Conservation (phyloP, 1,139 yeast genomes). For the Magnusiomyces tetraspermus region DNA sequence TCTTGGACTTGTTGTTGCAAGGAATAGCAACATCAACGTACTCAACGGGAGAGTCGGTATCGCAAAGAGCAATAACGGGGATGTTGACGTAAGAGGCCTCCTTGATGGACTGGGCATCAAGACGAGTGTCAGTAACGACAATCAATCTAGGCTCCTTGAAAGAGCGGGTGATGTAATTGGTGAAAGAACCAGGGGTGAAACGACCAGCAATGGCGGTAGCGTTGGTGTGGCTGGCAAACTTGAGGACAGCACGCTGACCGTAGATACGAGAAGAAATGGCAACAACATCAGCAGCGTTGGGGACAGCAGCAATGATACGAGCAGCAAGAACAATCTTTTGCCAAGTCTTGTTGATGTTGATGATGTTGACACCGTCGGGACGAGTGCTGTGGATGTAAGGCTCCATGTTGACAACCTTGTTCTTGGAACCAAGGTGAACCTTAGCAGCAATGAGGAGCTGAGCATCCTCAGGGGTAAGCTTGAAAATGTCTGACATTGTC, state of each 20-base stretch:
- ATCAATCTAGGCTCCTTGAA: constrained; percentile 99
- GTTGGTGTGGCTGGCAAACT: constrained; percentile 99
- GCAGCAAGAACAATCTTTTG: constrained; percentile 99
- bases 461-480: constrained; percentile 91
- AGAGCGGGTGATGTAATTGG: constrained; percentile 99
- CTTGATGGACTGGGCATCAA: constrained; percentile 99
- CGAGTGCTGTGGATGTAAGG: constrained; percentile 99
- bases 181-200: constrained; percentile 99
- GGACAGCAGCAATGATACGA: constrained; percentile 98
- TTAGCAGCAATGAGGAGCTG: constrained; percentile 99
- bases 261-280: constrained; percentile 98
- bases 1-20: constrained; percentile 99
- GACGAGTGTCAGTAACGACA: constrained; percentile 99
- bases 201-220: constrained; percentile 99
- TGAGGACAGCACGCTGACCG: constrained; percentile 99
- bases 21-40: constrained; percentile 99
- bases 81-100: constrained; percentile 99
- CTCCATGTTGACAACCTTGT: constrained; percentile 91
- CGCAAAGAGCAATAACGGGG: constrained; percentile 98
- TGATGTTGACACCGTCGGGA: constrained; percentile 99
- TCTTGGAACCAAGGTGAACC: constrained; percentile 99
- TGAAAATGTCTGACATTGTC: constrained; percentile 70
- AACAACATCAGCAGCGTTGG: constrained; percentile 97
- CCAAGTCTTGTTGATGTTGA: constrained; percentile 99
- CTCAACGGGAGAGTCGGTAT: constrained; percentile 98